phyloP scores from a whole-genome alignment of 345 rosid genomes.

The Rhodamnia argentea region DNA sequence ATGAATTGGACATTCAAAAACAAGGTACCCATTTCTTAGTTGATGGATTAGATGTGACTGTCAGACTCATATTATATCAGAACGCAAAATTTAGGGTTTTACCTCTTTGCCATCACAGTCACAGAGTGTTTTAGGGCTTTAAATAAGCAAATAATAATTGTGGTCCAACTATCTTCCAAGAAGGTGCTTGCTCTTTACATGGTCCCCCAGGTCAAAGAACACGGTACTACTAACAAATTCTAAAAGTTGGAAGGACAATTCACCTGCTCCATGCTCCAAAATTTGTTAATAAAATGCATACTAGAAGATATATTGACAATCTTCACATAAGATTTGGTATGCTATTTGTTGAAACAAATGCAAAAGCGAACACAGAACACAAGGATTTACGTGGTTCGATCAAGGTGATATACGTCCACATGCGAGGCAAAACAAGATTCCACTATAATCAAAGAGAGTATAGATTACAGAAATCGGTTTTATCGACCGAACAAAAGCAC shows the following conservation, averaged over 20 bases:
- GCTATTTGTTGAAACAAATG: no score
- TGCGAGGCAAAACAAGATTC: no score
- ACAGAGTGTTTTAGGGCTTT: background rate
- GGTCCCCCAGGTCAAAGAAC: background rate
- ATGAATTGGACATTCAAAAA: background rate
- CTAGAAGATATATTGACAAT: background rate
- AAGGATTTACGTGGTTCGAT: no score
- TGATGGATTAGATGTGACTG: background rate
- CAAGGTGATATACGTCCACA: no score
- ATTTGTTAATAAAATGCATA: background rate
- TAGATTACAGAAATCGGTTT: no score
- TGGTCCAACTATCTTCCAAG: background rate
- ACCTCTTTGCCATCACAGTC: background rate
- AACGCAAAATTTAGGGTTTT: background rate
- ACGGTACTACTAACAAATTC: background rate
- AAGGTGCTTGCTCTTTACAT: background rate
- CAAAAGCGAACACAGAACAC: no score
- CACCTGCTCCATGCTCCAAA: background rate
- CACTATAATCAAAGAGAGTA: no score
- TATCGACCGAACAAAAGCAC: no score
- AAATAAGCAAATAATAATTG: background rate
- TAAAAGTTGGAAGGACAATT: background rate
- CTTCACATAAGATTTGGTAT: no score
- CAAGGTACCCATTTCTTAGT: background rate
- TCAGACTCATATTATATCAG: background rate